Conservation (phyloP, 805 yeast genomes). For the Lipomyces mesembrius region DNA sequence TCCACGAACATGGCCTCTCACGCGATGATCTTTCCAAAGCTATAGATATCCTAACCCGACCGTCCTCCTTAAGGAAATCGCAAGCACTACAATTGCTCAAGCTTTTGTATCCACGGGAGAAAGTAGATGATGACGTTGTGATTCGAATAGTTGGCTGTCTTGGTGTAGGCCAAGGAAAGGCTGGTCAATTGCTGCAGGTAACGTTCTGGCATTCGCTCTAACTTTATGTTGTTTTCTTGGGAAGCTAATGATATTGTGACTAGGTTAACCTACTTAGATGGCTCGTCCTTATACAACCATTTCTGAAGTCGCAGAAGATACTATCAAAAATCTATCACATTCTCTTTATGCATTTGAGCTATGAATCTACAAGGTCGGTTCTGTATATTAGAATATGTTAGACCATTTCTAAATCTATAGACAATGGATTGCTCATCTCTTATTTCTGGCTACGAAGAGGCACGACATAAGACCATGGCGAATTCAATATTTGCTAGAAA, state of each 20-base stretch:
- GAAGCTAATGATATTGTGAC: not conserved
- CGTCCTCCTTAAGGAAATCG: slow-evolving; percentile 12
- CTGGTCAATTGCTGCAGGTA: slow-evolving; percentile 19
- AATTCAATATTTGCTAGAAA: slow-evolving; percentile 28
- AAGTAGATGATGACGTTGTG: slow-evolving; percentile 20
- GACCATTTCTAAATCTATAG: slow-evolving; percentile 6
- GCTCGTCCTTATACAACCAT: slow-evolving; percentile 30
- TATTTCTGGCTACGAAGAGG: slow-evolving; percentile 27
- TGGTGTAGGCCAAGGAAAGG: slow-evolving; percentile 25
- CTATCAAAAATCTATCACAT: slow-evolving; percentile 18
- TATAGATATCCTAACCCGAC: slow-evolving; percentile 11
- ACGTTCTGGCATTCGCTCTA: not conserved
- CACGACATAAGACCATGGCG: slow-evolving; percentile 33
- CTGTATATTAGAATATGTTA: not conserved
- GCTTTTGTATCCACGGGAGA: slow-evolving; percentile 26
- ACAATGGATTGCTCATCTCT: slow-evolving; percentile 31
- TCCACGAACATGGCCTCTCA: slow-evolving; percentile 29
- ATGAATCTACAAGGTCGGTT: slow-evolving; percentile 25
- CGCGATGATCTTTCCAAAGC: slow-evolving; percentile 15
- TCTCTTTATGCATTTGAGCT: slow-evolving; percentile 23
- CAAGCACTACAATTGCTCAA: slow-evolving; percentile 22
- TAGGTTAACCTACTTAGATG: slow-evolving; percentile 22
- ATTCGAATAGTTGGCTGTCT: slow-evolving; percentile 22
- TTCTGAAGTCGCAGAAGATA: slow-evolving; percentile 10
- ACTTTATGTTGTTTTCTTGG: not conserved